phyloP scores from a whole-genome alignment of 371 early-diverging fungal species.

The Mucor saturninus region DNA sequence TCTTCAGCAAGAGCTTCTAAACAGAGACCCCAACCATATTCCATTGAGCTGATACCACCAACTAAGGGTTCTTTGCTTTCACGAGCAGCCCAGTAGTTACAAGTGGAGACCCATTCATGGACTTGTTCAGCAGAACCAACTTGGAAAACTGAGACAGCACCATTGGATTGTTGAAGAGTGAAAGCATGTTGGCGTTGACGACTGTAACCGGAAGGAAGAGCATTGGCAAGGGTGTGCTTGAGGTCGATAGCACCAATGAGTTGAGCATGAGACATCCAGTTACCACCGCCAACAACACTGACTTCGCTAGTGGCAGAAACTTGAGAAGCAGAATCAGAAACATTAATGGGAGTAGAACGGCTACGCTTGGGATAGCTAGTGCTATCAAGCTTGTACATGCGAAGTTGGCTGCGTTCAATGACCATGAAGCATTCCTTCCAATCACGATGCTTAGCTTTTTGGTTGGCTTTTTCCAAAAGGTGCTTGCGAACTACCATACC shows the following conservation, averaged over 20 bases:
- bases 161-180: constrained; percentile 80
- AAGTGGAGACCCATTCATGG: constrained; percentile 82
- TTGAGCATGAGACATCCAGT: constrained; percentile 24
- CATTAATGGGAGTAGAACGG: constrained; percentile 22
- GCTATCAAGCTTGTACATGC: constrained; percentile 76
- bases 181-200: constrained; percentile 79
- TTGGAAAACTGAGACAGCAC: constrained; percentile 86
- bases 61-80: constrained; percentile 85
- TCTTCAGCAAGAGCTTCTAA: constrained; percentile 16
- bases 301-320: not conserved
- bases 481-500: constrained; percentile 84
- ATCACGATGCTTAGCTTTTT: constrained; percentile 76
- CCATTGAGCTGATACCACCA: constrained; percentile 85
- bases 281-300: constrained; percentile 12
- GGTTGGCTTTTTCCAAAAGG: constrained; percentile 70
- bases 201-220: constrained; percentile 84
- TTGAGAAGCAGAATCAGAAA: constrained; percentile 45
- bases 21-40: constrained; percentile 89
- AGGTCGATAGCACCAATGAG: constrained; percentile 66
- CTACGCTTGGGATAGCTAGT: constrained; percentile 24
- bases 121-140: constrained; percentile 68
- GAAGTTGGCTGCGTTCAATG: constrained; percentile 72
- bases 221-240: constrained; percentile 80
- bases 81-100: constrained; percentile 94
- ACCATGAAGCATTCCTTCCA: constrained; percentile 84